Evolutionary conservation across 192 early-diverging fungal genomes (phyloP), one percentile per base, ranked within the genome.

Genomic region (Coemansia sp.): DNA sequence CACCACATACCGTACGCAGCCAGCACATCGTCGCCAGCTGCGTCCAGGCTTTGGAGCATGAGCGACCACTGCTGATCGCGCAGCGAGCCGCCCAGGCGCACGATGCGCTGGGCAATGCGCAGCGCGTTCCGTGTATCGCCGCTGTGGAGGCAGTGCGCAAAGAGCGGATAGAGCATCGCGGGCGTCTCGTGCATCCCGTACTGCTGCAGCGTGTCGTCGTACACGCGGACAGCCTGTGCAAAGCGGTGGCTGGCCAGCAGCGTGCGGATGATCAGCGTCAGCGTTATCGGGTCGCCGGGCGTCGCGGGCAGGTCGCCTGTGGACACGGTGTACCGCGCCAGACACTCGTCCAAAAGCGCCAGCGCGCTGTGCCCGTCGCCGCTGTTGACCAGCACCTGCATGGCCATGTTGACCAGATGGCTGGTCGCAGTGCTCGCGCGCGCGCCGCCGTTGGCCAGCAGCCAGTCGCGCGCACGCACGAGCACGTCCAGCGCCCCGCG

Each of bases 351-450:
- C 19, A 73, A 38, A 31, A 73, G 30, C 24, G 56, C 16, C 18
- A 73, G 56, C 7, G 65, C 71, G 7, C 48, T 32, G 7, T 35
- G 21, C 3, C 54, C 5, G 12, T 63, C 18, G n/a, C 54, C 53
- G 43, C 29, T 16, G 7, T 55, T n/a, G 10, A 75, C 28, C 25
- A 69, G 57, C n/a, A 47, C 45, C 0, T 46, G 9, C 53, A 75
- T 53, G 1, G 62, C 62, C 50, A 75, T 75, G 18, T 75, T 75
- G 53, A 75, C 47, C 45, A 75, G 30, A 16, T 68, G 48, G 22
- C 65, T 68, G 6, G 61, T 58, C 5, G 38, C 29, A 22, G 50
- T 40, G n/a, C 12, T 16, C 12, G 16, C 29, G 28, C 18, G 14
- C 7, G 16, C 29, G 16, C 18, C 19, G n/a, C 28, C 24, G 22